These are phyloP conservation scores for Hyaloscypha finlandica DNA, from an alignment of 495 filamentous ascomycete species.

Conservation along the genomic window DNA sequence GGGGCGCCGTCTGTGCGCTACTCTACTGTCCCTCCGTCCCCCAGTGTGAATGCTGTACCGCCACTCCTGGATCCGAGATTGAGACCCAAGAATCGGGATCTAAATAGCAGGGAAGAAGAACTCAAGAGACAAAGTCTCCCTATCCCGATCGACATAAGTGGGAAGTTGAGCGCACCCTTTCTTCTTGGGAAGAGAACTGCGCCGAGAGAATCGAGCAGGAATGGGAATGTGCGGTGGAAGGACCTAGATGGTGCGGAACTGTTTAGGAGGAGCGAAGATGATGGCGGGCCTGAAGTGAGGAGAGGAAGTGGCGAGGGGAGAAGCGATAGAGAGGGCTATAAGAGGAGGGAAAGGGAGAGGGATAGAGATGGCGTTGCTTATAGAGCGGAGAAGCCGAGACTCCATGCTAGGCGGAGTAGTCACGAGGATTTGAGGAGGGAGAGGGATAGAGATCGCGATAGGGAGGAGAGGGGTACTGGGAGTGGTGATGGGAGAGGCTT, in stretches of 20 bases:
- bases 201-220: not conserved
- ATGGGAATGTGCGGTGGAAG: conserved; percentile 26
- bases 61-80: conserved; percentile 13
- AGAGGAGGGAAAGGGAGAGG: conserved; percentile 17
- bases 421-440: conserved; percentile 11
- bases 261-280: conserved; percentile 3
- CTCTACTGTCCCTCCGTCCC: not conserved
- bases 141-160: conserved; percentile 23
- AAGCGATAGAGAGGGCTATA: not conserved
- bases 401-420: not conserved
- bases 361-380: conserved; percentile 8
- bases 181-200: conserved; percentile 20
- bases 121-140: conserved; percentile 21
- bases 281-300: not conserved
- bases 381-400: not conserved
- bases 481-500: conserved; percentile 18
- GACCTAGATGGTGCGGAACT: conserved; percentile 21
- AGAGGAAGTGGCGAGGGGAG: conserved; percentile 4
- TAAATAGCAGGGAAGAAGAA: conserved; percentile 15
- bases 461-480: conserved; percentile 9
- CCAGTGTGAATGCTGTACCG: not conserved
- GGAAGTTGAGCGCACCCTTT: conserved; percentile 30
- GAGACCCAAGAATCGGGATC: conserved; percentile 5
- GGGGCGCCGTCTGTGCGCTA: not conserved
- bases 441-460: conserved; percentile 9